Evolutionary conservation across 2,329 filamentous ascomycete genomes (phyloP).

Genomic region (Botrytis porri): DNA sequence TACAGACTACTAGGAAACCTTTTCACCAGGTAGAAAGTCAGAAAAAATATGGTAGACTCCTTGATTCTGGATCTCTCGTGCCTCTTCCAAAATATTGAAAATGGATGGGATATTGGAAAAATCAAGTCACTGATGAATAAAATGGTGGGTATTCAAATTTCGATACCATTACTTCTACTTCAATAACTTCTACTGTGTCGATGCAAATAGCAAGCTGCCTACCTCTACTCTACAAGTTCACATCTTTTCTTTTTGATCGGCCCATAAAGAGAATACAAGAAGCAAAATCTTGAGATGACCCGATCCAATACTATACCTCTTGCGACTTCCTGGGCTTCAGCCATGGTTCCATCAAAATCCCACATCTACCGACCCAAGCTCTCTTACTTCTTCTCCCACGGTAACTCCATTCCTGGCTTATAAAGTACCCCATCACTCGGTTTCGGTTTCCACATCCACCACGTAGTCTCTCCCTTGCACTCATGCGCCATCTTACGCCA

Average conservation of each 20-base stretch:
- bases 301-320: neutral
- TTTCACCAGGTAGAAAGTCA: neutral
- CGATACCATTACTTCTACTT: neutral
- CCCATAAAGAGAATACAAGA: neutral
- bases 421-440: neutral
- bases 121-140: neutral
- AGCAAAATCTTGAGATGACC: neutral
- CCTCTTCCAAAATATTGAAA: neutral
- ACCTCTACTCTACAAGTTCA: neutral
- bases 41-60: neutral
- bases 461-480: neutral
- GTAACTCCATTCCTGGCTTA: neutral
- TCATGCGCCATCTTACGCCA: conserved; percentile 5
- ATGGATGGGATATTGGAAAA: too few species aligned
- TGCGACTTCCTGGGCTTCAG: neutral
- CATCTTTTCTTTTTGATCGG: rapidly evolving
- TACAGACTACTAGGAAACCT: neutral
- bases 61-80: too few species aligned
- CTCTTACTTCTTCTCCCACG: neutral
- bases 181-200: neutral
- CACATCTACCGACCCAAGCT: too few species aligned
- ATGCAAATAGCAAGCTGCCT: neutral
- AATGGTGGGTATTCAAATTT: neutral
- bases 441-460: conserved; percentile 19
- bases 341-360: too few species aligned